These are phyloP conservation scores for Calonectria leucothoes DNA, from an alignment of 2,329 filamentous ascomycete genomes.

Conservation along the genomic window DNA sequence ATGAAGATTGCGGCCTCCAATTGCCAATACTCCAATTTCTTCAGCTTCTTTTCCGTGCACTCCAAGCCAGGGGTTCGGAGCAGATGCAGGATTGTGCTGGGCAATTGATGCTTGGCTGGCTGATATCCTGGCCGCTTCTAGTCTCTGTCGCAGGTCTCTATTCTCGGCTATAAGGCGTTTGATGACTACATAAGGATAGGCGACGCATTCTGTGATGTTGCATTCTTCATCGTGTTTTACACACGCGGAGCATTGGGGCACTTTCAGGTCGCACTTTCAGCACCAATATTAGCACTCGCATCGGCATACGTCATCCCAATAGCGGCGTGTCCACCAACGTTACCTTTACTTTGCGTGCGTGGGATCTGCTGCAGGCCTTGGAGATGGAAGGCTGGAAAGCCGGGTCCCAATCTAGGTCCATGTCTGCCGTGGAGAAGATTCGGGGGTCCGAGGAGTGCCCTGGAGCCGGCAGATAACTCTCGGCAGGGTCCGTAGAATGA, in stretches of 20 bases:
- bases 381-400: constrained; percentile 11
- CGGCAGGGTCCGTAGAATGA: not conserved
- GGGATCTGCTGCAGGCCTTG: constrained; percentile 13
- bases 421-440: not conserved
- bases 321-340: no score
- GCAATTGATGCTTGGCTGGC: not conserved
- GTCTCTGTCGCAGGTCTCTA: not conserved
- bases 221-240: constrained; percentile 22
- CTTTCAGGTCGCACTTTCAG: constrained; percentile 23
- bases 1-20: constrained; percentile 28
- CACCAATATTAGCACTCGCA: not conserved
- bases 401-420: not conserved
- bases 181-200: constrained; percentile 20
- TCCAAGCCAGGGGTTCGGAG: not conserved
- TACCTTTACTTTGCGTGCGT: constrained; percentile 19
- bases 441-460: not conserved
- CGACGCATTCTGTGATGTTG: constrained; percentile 27
- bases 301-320: not conserved
- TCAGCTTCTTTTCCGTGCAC: constrained; percentile 34
- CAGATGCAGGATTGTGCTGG: not conserved
- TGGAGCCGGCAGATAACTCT: not conserved
- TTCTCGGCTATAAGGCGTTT: not conserved
- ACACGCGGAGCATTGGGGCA: constrained; percentile 27
- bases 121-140: not conserved
- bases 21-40: constrained; percentile 36